Percentiles rank a stretch among this genome's conserved stretches.
Evolutionary conservation across 2,329 filamentous ascomycete species (phyloP).

Genomic region (Dactylonectria macrodidyma): DNA sequence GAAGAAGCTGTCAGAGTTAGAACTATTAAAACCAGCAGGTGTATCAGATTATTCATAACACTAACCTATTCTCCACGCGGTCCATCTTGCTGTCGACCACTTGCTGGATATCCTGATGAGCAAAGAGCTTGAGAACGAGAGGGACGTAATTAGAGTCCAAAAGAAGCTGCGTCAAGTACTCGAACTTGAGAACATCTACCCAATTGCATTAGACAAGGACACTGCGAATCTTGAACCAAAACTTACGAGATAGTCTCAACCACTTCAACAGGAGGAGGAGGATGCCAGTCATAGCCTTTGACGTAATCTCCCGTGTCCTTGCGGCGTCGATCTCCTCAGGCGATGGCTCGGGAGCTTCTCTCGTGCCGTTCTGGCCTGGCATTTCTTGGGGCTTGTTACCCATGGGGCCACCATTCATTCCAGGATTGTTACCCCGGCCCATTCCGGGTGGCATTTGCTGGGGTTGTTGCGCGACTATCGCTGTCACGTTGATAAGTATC

Average conservation of each 20-base stretch:
- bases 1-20: slow-evolving; percentile 78
- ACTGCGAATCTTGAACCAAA: not conserved
- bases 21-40: not conserved
- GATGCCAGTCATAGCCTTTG: slow-evolving; percentile 92
- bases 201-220: not conserved
- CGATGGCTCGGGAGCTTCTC: slow-evolving; percentile 63
- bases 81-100: slow-evolving; percentile 90
- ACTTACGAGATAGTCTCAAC: slow-evolving; percentile 93
- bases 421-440: slow-evolving; percentile 56
- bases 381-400: slow-evolving; percentile 50
- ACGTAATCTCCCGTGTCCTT: slow-evolving; percentile 87
- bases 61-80: slow-evolving; percentile 83
- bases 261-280: slow-evolving; percentile 93
- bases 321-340: slow-evolving; percentile 87
- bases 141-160: slow-evolving; percentile 97
- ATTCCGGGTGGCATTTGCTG: slow-evolving; percentile 62
- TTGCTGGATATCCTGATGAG: slow-evolving; percentile 93
- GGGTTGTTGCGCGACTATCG: slow-evolving; percentile 78
- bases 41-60: not conserved
- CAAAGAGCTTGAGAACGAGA: slow-evolving; percentile 91
- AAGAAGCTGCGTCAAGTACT: slow-evolving; percentile 93
- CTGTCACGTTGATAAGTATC: slow-evolving; percentile 88
- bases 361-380: slow-evolving; percentile 51
- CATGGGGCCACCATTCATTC: slow-evolving; percentile 57
- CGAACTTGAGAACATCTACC: slow-evolving; percentile 91